phyloP scores from a whole-genome alignment of 129 eudicot species.

The Glebionis coronaria region DNA sequence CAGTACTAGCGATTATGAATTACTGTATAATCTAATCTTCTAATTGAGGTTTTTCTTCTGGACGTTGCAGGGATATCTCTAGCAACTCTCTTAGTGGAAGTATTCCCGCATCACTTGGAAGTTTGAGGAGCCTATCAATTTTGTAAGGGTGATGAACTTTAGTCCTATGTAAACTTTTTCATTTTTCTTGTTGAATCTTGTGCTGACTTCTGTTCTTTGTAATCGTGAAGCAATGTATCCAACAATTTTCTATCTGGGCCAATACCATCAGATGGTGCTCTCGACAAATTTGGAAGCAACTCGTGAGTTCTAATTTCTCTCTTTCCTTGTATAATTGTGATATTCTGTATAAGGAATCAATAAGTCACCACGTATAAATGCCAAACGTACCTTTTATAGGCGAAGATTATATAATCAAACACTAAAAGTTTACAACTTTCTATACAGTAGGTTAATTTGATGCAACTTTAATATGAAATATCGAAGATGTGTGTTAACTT shows the following conservation, averaged over 20 bases:
- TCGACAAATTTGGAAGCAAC: slow-evolving; percentile 52
- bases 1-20: no score
- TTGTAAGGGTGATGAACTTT: slow-evolving; percentile 50
- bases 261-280: slow-evolving; percentile 76
- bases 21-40: background rate
- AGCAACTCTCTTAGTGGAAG: slow-evolving; percentile 95
- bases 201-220: slow-evolving; percentile 13
- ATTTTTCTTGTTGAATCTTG: slow-evolving; percentile 10
- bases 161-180: slow-evolving; percentile 1
- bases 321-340: background rate
- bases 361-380: slow-evolving; percentile 8
- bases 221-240: slow-evolving; percentile 72
- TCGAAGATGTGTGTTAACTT: background rate
- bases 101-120: slow-evolving; percentile 85
- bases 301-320: slow-evolving; percentile 53
- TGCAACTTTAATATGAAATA: background rate
- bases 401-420: background rate
- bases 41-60: slow-evolving; percentile 14
- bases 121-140: slow-evolving; percentile 53
- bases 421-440: slow-evolving; percentile 3
- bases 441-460: background rate
- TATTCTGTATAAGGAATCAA: background rate
- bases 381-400: background rate
- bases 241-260: slow-evolving; percentile 81
- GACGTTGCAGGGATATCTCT: slow-evolving; percentile 74